Evolutionary conservation across 2,329 filamentous ascomycete species (phyloP), one percentile per base, ranked within the genome.

Genomic region (Rachicladosporium sp.): DNA sequence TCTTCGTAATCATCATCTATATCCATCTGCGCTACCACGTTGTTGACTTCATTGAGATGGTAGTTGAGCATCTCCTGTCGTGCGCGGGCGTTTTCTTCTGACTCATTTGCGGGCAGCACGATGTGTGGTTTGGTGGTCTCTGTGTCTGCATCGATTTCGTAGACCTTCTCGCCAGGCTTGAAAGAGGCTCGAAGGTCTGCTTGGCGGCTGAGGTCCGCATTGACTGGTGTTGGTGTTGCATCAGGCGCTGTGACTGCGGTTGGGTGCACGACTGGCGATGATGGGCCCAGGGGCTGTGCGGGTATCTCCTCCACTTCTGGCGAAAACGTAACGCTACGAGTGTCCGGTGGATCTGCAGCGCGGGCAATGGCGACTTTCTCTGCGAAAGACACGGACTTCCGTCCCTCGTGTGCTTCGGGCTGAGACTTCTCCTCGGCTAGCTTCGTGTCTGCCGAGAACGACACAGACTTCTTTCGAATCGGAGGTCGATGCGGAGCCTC

Each of bases 21-120:
- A 42, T 93, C 76, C 34, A 98, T 73, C 62, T 96, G 87, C 10
- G 91, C 91, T 10, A 98, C 91, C 2, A 98, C 83, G 30, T 85
- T 78, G 3, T 87, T 86, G 42, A 98, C 80, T 59, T 96, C 89
- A 33, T 81, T 80, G 61, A 94, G 67, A 45, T 84, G 80, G 56
- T 96, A 98, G 46, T 83, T 73, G 6, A 96, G 70, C 88, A 98
- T 96, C 54, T 95, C 80, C 42, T 80, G 76, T 4, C 91, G 79
- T 15, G 94, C 61, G 27, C 73, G 73, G 3, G 86, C 82, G 46
- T 95, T 89, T 47, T 93, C 87, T 9, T 74, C 68, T 0, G 80
- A 76, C 51, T 98, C 91, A 37, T 82, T 73, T 1, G 79, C 71
- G 2, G 86, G 82, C 10, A 82, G 71, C 9, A 86, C 64, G 1